Evolutionary conservation across 352 stramenopile species (phyloP).

Genomic region (Peronosclerospora sorghi): DNA sequence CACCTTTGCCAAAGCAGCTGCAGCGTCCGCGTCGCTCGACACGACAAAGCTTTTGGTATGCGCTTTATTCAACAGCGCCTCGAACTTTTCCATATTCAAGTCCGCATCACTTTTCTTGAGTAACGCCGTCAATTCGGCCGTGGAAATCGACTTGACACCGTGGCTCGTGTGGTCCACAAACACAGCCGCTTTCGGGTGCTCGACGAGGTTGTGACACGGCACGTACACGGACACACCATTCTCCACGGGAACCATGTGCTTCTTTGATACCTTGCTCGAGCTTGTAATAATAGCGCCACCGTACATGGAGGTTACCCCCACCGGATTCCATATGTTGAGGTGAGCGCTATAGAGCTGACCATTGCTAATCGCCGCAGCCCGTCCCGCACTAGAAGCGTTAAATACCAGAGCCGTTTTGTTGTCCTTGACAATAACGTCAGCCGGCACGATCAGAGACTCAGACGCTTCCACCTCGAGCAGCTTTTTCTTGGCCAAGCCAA

Average conservation of each 20-base stretch:
- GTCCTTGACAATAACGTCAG: slow-evolving; percentile 47
- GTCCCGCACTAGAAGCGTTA: slow-evolving; percentile 38
- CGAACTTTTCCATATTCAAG: slow-evolving; percentile 49
- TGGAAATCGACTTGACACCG: slow-evolving; percentile 54
- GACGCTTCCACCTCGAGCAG: slow-evolving; percentile 41
- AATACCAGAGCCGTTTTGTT: slow-evolving; percentile 64
- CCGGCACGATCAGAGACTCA: slow-evolving; percentile 41
- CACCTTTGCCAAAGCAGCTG: slow-evolving; percentile 46
- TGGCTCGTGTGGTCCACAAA: slow-evolving; percentile 52
- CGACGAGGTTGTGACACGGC: slow-evolving; percentile 70
- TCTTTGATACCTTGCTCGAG: slow-evolving; percentile 35
- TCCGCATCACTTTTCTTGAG: slow-evolving; percentile 42
- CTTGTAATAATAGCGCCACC: slow-evolving; percentile 52
- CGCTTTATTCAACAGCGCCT: slow-evolving; percentile 44
- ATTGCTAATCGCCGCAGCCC: slow-evolving; percentile 51
- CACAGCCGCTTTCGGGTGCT: slow-evolving; percentile 43
- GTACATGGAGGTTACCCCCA: slow-evolving; percentile 58
- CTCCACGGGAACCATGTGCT: slow-evolving; percentile 40
- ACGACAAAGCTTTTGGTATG: slow-evolving; percentile 62
- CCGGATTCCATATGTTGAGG: slow-evolving; percentile 60
- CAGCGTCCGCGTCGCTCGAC: slow-evolving; percentile 45
- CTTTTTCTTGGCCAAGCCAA: slow-evolving; percentile 68
- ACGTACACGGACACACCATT: slow-evolving; percentile 47
- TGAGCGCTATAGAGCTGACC: slow-evolving; percentile 55
- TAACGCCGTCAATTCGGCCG: slow-evolving; percentile 31